Evolutionary conservation across 2,329 filamentous ascomycete species (phyloP).

Genomic region (Malbranchea cinnamomea): DNA sequence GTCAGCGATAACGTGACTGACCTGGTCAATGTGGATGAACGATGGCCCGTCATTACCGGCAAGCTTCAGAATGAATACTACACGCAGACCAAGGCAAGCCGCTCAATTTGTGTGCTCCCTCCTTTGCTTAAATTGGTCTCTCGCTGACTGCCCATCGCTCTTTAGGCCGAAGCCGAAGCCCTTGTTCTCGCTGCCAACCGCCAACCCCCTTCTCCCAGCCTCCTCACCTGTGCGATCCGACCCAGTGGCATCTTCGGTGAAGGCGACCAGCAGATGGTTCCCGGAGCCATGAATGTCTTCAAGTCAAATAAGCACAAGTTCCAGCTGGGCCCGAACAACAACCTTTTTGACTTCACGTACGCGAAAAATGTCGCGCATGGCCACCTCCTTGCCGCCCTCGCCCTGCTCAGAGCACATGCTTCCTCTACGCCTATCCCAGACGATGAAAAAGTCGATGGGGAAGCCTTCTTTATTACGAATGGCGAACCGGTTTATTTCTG

Average conservation of each 20-base stretch:
- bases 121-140: background rate
- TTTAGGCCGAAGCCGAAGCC: constrained; percentile 53
- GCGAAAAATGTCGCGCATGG: constrained; percentile 51
- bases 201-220: constrained; percentile 33
- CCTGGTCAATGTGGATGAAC: constrained; percentile 66
- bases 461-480: constrained; percentile 72
- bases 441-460: constrained; percentile 54
- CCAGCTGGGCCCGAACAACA: constrained; percentile 52
- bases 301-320: constrained; percentile 54
- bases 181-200: constrained; percentile 47
- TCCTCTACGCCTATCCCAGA: constrained; percentile 42
- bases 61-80: constrained; percentile 55
- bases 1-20: too few relatives aligned
- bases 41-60: constrained; percentile 53
- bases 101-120: constrained; percentile 23
- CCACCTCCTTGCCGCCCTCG: constrained; percentile 58
- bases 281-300: constrained; percentile 34
- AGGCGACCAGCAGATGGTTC: constrained; percentile 38
- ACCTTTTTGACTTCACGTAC: constrained; percentile 49
- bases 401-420: constrained; percentile 43
- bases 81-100: constrained; percentile 63
- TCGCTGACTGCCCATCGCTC: background rate
- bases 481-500: constrained; percentile 71
- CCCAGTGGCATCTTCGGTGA: constrained; percentile 73
- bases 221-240: constrained; percentile 58